Evolutionary conservation across 2,329 filamentous ascomycete species (phyloP), one percentile per base, ranked within the genome.

Genomic region (Aspergillus aculeatinus): DNA sequence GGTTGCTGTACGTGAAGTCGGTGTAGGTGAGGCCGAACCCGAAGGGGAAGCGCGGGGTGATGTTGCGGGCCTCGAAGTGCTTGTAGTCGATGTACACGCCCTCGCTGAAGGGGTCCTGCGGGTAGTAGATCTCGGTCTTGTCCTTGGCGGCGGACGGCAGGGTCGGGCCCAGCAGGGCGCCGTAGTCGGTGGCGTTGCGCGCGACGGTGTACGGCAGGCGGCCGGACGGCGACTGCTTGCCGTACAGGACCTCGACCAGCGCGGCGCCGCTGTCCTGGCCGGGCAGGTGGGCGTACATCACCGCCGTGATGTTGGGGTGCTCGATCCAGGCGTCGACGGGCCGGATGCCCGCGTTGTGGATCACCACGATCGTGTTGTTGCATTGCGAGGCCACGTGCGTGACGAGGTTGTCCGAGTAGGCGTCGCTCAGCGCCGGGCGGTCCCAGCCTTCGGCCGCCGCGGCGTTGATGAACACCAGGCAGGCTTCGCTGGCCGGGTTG

Each of bases 321-420:
- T 88, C 83, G 63, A 85, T 77, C 75, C 84, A 89, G 1, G 77
- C 76, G 39, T 62, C 60, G 0, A 88, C 82, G 0, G 87, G 73
- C 3, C 86, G 79, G 12, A 82, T 76, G 0, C 87, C 87, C 1
- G 85, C 85, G 48, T 87, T 88, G 71, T 89, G 87, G 4, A 89
- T 79, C 1, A 88, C 77, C 0, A 89, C 87, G 31, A 89, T 80
- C 1, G 87, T 88, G 60, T 85, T 87, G 63, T 78, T 80, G 73
- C 85, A 89, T n/a, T 77, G 76, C 6, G 78, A 73, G 0, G 87
- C 86, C 2, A 89, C 84, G 49, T 81, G 79, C 4, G 74, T 71
- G 55, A 89, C 80, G 0, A 89, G 75, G 0, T 72, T 73, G 61
- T 89, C 85, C 0, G 83, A 86, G 2, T 71, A 68, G 11, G 63